Base-by-base conservation (phyloP, 495 filamentous ascomycete species). In the Daldinia concentrica region DNA sequence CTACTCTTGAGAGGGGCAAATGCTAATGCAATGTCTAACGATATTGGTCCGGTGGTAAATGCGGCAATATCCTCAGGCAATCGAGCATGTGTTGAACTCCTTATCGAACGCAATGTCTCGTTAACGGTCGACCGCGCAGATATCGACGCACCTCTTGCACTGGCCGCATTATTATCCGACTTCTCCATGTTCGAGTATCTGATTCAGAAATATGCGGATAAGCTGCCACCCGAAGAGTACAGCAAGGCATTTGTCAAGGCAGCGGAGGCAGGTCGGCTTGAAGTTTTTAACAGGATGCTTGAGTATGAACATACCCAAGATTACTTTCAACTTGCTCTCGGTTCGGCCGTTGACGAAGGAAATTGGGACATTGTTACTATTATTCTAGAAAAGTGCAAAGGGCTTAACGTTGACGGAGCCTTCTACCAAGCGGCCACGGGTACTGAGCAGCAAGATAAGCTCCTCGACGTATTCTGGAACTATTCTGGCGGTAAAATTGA, bases 11-110 rank as follows among this genome's bases (percentile, higher is more conserved):
- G 74, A 45, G 74, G 72, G 34, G 79, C 79, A 1, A 63, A 80
- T 48, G 57, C 77, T 29, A 77, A 81, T 50, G 79, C 79, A 2
- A 67, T 64, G 32, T 51, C 62, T 2, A 51, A 72, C 6, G 75
- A 79, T 1, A 68, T 76, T 45, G 77, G 78, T 3, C 77, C 74
- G 1, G 77, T 80, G 1, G 68, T 80, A n/a, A 80, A 76, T 32
- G 78, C 77, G 1, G 78, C 78, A 11, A 80, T 80, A 43, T 67
- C 63, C 11, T 79, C 78, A 0, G 78, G 78, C 0, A 80, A 78
- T 58, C 59, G 69, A 58, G 69, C 56, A 4, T 76, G 77, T 14
- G 78, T 79, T 11, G 68, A 80, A 50, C 50, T 80, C 32, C 76
- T 80, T 3, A 74, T 80, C 36, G 74, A 80, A 52, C 67, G 64